Evolutionary conservation across 441 rosid species (phyloP), one percentile per base, ranked within the genome.

Genomic region (Mallotus japonicus): DNA sequence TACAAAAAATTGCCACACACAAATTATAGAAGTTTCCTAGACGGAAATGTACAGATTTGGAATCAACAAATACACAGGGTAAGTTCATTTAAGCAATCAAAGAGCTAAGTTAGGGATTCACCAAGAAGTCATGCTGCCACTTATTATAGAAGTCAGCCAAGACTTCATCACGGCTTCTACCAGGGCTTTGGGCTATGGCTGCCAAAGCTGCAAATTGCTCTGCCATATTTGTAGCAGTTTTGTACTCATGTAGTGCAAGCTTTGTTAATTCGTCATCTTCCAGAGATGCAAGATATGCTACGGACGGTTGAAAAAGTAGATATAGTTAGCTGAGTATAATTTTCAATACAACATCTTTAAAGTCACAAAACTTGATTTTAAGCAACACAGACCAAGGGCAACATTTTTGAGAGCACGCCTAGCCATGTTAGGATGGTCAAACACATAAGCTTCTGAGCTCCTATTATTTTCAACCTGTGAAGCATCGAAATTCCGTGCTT

Each of bases 201-300:
- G 94, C 95, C 90, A 95, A 83, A 79, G 98, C 97, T 42, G 98
- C 90, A 82, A 95, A 85, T 66, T 93, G 98, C 0, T 95, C 99
- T 0, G 98, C 93, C 98, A 95, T 85, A 79, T 93, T 95, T 80
- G 92, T 86, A 49, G 99, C 97, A 65, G 80, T 69, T 77, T 83
- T 87, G 80, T 95, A 95, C 80, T 95, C 99, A 4, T 76, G 63
- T 74, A 91, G 66, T 0, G 85, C 94, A 72, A 91, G 92, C 66
- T 81, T 83, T 6, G 72, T 71, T 15, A 76, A 75, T 61, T 80
- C 86, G 40, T 88, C 87, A 60, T 93, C 92, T 54, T 88, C 96
- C 11, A 95, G 95, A 24, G 94, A 85, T 65, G 92, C 92, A 73
- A 95, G 95, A 81, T 91, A 95, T 66, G 86, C 99, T 95, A 81